phyloP scores from a whole-genome alignment of 495 filamentous ascomycete genomes.

The Penicillium steckii region DNA sequence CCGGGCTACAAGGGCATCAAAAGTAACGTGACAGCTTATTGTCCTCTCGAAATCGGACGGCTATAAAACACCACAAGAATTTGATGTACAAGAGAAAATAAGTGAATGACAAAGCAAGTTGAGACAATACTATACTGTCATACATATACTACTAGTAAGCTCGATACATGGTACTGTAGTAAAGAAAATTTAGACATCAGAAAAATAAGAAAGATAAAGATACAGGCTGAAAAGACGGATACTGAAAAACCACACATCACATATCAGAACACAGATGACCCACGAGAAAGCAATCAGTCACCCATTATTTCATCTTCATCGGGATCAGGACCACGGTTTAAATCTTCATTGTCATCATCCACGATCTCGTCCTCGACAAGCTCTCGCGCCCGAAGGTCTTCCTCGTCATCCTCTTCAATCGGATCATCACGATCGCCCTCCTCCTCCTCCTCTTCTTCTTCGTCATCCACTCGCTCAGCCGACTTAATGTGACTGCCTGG shows the following conservation, averaged over 20 bases:
- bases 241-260: conserved; percentile 4
- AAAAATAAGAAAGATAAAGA: conserved; percentile 4
- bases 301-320: conserved; percentile 71
- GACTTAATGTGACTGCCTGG: conserved; percentile 36
- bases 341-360: conserved; percentile 46
- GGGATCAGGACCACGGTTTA: conserved; percentile 43
- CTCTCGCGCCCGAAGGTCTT: conserved; percentile 60
- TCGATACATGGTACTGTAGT: no score
- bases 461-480: conserved; percentile 45
- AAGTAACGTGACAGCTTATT: no score
- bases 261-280: neutral
- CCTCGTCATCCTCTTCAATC: conserved; percentile 55
- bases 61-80: no score
- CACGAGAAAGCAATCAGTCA: conserved; percentile 43
- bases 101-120: no score
- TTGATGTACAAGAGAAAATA: no score
- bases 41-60: no score
- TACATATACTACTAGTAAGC: no score
- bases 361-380: conserved; percentile 58
- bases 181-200: conserved; percentile 17
- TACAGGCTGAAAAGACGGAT: conserved; percentile 7
- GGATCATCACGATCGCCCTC: conserved; percentile 48
- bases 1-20: no score
- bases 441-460: conserved; percentile 54
- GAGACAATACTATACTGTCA: no score